phyloP scores from a whole-genome alignment of 768 basidiomycete genomes.

The Suillus cothurnatus region DNA sequence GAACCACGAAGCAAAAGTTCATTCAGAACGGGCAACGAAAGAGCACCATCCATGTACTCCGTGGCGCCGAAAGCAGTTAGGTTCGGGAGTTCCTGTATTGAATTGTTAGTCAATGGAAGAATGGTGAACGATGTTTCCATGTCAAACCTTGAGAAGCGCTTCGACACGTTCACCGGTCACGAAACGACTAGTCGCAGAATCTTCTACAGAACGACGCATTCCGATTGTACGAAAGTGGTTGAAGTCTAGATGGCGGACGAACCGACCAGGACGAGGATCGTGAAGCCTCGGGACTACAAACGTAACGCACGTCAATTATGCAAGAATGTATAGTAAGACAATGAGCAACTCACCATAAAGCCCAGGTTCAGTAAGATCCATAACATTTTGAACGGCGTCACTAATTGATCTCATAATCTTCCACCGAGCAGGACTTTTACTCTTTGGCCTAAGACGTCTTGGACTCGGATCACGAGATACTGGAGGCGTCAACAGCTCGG shows the following conservation, averaged over 20 bases:
- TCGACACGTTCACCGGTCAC: conserved; percentile 89
- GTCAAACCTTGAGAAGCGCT: conserved; percentile 70
- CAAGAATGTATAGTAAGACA: conserved; percentile 7
- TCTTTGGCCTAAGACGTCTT: conserved; percentile 70
- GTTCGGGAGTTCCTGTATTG: conserved; percentile 81
- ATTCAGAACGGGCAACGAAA: conserved; percentile 81
- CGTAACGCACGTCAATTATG: conserved; percentile 12
- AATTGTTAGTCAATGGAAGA: conserved; percentile 6
- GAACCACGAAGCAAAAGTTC: conserved; percentile 89
- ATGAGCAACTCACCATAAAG: conserved; percentile 61
- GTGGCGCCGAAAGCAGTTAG: conserved; percentile 90
- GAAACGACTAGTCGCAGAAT: conserved; percentile 86
- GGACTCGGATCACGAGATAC: conserved; percentile 87
- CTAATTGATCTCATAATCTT: conserved; percentile 78
- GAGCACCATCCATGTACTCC: conserved; percentile 96
- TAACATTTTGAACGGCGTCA: conserved; percentile 72
- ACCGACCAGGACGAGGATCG: conserved; percentile 76
- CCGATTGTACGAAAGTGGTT: conserved; percentile 98
- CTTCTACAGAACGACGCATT: conserved; percentile 89
- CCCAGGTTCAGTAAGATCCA: conserved; percentile 64
- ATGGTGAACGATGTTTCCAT: conserved; percentile 4
- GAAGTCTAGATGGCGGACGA: conserved; percentile 88
- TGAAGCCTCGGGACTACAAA: conserved; percentile 62
- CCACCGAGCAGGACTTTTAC: conserved; percentile 84
- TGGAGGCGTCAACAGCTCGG: conserved; percentile 75